These are phyloP conservation scores for Pichia paraexigua DNA, from an alignment of 805 yeast genomes.

Conservation along the genomic window DNA sequence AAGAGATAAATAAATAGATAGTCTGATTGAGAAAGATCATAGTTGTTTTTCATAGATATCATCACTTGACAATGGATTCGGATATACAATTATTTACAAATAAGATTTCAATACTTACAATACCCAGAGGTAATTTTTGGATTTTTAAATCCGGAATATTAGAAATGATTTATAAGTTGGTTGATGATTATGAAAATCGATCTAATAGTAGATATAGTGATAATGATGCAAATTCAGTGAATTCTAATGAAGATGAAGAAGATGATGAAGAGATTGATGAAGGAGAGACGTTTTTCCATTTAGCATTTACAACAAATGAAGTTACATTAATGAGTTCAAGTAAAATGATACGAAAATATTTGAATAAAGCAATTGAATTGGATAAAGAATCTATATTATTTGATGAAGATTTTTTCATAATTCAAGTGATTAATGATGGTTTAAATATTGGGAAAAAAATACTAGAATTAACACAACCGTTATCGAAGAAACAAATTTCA, in stretches of 20 bases:
- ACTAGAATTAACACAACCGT: conserved; percentile 48
- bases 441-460: conserved; percentile 45
- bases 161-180: conserved; percentile 35
- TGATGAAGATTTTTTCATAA: conserved; percentile 38
- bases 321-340: conserved; percentile 51
- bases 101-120: conserved; percentile 41
- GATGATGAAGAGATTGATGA: conserved; percentile 29
- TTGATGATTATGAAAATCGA: conserved; percentile 21
- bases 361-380: conserved; percentile 33
- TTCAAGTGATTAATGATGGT: conserved; percentile 58
- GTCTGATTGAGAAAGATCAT: too few species aligned
- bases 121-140: conserved; percentile 47
- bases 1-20: too few species aligned
- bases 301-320: conserved; percentile 57
- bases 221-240: conserved; percentile 11
- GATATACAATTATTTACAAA: conserved; percentile 8
- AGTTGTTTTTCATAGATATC: too few species aligned
- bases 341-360: conserved; percentile 29
- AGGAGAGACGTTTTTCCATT: conserved; percentile 40
- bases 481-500: conserved; percentile 49
- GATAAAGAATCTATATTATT: conserved; percentile 34
- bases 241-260: background rate
- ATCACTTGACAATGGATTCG: background rate
- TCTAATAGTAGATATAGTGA: conserved; percentile 5
- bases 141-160: conserved; percentile 45